A percentile compares a stretch with the other conserved stretches of the same genome.
Evolutionary conservation across 1,284 basidiomycete genomes (phyloP).

Genomic region (Ustilago shanxiensis): DNA sequence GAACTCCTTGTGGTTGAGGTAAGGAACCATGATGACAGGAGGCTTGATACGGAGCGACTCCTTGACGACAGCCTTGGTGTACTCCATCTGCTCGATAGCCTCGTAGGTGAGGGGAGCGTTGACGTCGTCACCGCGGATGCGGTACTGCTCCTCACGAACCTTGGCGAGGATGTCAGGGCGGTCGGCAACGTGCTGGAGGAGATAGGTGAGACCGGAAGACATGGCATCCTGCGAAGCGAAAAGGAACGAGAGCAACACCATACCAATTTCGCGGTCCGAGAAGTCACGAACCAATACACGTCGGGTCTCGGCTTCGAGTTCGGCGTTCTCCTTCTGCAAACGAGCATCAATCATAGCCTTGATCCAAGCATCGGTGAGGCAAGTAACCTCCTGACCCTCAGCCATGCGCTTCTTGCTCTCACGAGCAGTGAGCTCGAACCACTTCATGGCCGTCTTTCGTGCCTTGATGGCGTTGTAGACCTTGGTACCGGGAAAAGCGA

Average conservation of each 20-base stretch:
- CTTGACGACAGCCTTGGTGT: constrained; percentile 90
- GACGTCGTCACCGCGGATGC: constrained; percentile 82
- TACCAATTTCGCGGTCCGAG: constrained; percentile 92
- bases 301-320: constrained; percentile 70
- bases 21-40: constrained; percentile 85
- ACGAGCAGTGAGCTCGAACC: constrained; percentile 83
- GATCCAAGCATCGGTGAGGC: constrained; percentile 94
- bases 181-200: constrained; percentile 95
- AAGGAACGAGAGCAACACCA: constrained; percentile 92
- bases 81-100: constrained; percentile 90
- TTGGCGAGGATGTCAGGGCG: constrained; percentile 89
- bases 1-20: constrained; percentile 88
- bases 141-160: constrained; percentile 90
- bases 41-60: constrained; percentile 91
- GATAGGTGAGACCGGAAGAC: constrained; percentile 84
- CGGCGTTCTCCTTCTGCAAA: constrained; percentile 74
- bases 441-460: constrained; percentile 87
- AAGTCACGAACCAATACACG: constrained; percentile 78
- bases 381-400: constrained; percentile 83
- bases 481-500: constrained; percentile 84
- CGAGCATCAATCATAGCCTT: constrained; percentile 77
- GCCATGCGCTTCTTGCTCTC: constrained; percentile 88
- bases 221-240: constrained; percentile 99
- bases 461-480: constrained; percentile 94
- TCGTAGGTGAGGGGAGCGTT: constrained; percentile 88